These are phyloP conservation scores for Leccinum fallax DNA, from an alignment of 1,284 basidiomycete species.

Conservation along the genomic window DNA sequence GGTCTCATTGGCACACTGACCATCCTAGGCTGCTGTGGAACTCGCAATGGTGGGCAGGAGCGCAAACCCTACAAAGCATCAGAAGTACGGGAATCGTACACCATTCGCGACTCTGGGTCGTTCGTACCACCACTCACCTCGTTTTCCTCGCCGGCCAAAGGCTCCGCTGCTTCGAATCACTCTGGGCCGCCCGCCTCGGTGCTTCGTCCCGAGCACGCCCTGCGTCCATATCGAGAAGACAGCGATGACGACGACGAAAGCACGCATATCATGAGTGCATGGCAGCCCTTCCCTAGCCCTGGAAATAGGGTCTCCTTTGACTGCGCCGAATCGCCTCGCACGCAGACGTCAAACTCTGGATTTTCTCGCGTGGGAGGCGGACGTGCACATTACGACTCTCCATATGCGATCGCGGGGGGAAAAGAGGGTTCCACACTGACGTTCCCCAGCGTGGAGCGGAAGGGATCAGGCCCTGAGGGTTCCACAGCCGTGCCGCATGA, in stretches of 20 bases:
- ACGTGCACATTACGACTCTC: slow-evolving; percentile 73
- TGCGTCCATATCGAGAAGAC: slow-evolving; percentile 75
- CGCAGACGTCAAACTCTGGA: slow-evolving; percentile 52
- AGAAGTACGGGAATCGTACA: slow-evolving; percentile 33
- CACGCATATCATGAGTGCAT: slow-evolving; percentile 83
- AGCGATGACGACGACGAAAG: slow-evolving; percentile 76
- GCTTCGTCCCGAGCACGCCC: slow-evolving; percentile 73
- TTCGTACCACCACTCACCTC: slow-evolving; percentile 43
- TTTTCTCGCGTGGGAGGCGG: slow-evolving; percentile 81
- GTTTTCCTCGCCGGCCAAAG: slow-evolving; percentile 26
- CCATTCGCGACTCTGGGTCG: slow-evolving; percentile 41
- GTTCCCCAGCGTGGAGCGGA: slow-evolving; percentile 64
- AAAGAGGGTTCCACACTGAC: slow-evolving; percentile 53
- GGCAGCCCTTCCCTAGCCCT: slow-evolving; percentile 67
- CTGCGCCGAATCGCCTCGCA: slow-evolving; percentile 33
- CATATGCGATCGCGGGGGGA: slow-evolving; percentile 65
- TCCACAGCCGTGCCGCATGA: slow-evolving; percentile 24
- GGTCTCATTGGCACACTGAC: slow-evolving; percentile 85
- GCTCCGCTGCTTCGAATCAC: slow-evolving; percentile 32
- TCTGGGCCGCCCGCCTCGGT: slow-evolving; percentile 75
- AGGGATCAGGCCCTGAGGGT: slow-evolving; percentile 30
- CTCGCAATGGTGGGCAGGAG: slow-evolving; percentile 43
- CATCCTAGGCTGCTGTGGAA: slow-evolving; percentile 72
- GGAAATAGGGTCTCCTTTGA: slow-evolving; percentile 50
- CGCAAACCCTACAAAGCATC: slow-evolving; percentile 30